Base-by-base conservation (phyloP, 805 yeast species). In the Brettanomyces naardenensis region DNA sequence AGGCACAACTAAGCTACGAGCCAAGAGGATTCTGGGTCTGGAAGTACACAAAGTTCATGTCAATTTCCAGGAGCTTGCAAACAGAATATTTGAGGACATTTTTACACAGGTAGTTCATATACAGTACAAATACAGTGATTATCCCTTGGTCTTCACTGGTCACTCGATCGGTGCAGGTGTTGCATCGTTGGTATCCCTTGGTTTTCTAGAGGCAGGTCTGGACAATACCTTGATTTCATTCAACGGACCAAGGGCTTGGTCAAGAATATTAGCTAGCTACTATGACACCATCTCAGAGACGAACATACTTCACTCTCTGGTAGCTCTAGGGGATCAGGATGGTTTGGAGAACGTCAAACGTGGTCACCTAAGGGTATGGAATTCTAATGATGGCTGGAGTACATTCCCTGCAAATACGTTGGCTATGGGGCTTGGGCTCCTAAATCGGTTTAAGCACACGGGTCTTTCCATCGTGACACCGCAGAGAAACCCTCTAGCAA, bases 131-230 rank as follows among this genome's bases (percentile, higher is more conserved):
- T 58, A 69, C 47, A 71, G 75, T 0, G 68, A 65, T 19, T 80
- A 76, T 51, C 53, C 64, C 15, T 42, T 81, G 5, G 64, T 72
- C 2, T 65, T 80, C 2, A 62, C 78, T 1, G 94, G 94, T 0
- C 95, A 85, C 56, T 84, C 92, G 0, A 56, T 84, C 29, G 60
- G 59, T 4, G 94, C 79, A 6, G 88, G 88, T 0, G 54, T 80
- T 36, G 80, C 88, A 2, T 58, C 67, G 4, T 56, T 84, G 26
- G 68, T 74, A 6, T 89, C 82, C 0, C 62, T 76, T 18, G 90
- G 82, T 48, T 63, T 79, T 33, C 58, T 68, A 39, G 48, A 74
- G 15, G 44, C 72, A 50, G 86, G 86, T 0, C 60, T 59, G 39
- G 54, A 71, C 5, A 80, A 83, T 1, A 51, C 69, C 28, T 73